These are phyloP conservation scores for Zizania latifolia DNA, from an alignment of 176 grass and related monocot genomes.

Conservation along the genomic window DNA sequence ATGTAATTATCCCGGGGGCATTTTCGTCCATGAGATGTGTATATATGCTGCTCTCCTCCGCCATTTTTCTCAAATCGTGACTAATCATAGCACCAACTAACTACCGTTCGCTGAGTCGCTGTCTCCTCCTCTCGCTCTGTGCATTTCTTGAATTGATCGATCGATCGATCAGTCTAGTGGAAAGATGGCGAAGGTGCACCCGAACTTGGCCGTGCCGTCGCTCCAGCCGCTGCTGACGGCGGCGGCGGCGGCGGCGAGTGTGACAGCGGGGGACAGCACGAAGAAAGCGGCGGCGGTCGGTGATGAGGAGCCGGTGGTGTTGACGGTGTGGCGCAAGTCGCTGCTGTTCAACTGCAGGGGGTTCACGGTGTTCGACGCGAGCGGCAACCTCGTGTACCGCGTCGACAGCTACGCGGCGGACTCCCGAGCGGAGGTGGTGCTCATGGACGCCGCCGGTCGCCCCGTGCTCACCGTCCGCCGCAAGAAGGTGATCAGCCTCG, in stretches of 20 bases:
- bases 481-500: slow-evolving; percentile 63
- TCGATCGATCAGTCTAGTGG: neutral
- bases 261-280: no score
- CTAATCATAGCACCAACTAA: slow-evolving; percentile 19
- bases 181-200: slow-evolving; percentile 44
- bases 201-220: slow-evolving; percentile 34
- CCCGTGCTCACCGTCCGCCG: slow-evolving; percentile 69
- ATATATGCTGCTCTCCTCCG: slow-evolving; percentile 25
- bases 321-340: slow-evolving; percentile 97
- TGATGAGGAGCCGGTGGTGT: slow-evolving; percentile 28
- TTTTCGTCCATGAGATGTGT: slow-evolving; percentile 27
- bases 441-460: slow-evolving; percentile 75
- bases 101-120: no score
- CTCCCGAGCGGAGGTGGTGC: slow-evolving; percentile 60
- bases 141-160: neutral
- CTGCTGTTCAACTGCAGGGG: slow-evolving; percentile 72
- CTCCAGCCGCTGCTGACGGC: neutral
- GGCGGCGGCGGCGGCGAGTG: neutral
- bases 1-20: slow-evolving; percentile 40
- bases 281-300: neutral
- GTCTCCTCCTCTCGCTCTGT: neutral
- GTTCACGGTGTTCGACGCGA: slow-evolving; percentile 84
- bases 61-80: slow-evolving; percentile 7
- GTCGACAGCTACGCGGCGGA: slow-evolving; percentile 85
- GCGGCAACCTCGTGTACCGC: slow-evolving; percentile 74